Percentiles rank a stretch among this genome's conserved stretches.
Conservation (phyloP, 108 stramenopile genomes). For the Aurantiochytrium sp. region DNA sequence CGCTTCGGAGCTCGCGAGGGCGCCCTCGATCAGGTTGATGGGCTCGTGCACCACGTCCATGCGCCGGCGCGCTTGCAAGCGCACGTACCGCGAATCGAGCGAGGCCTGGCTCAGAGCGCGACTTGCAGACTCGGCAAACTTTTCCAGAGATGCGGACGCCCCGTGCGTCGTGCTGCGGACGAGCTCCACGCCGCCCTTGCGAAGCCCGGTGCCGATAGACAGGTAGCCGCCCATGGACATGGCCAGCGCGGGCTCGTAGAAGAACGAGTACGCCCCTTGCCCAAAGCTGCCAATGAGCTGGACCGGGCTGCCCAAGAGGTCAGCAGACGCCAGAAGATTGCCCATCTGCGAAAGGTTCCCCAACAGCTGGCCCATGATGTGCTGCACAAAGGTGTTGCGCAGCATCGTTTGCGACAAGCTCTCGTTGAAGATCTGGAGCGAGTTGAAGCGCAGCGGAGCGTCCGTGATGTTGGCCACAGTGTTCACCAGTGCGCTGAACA, state of each 20-base stretch:
- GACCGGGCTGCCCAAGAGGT: conserved; percentile 3
- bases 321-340: not conserved
- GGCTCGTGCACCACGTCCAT: conserved; percentile 23
- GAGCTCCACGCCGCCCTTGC: not conserved
- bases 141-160: not conserved
- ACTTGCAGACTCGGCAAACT: not conserved
- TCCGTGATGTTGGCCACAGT: conserved; percentile 24
- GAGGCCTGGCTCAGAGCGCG: not conserved
- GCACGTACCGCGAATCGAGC: not conserved
- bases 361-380: not conserved
- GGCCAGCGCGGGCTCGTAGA: conserved; percentile 8
- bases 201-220: not conserved
- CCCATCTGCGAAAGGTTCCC: conserved; percentile 12
- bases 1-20: not conserved
- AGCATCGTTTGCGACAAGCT: not conserved
- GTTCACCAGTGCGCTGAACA: conserved; percentile 6
- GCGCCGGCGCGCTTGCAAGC: not conserved
- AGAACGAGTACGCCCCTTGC: conserved; percentile 13
- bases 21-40: not conserved
- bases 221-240: conserved; percentile 27
- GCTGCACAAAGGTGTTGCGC: not conserved
- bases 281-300: conserved; percentile 23
- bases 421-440: not conserved
- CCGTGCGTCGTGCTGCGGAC: not conserved
- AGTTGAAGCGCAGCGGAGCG: not conserved